Conservation (phyloP, 2,329 filamentous ascomycete species). For the Trichophyton equinum region DNA sequence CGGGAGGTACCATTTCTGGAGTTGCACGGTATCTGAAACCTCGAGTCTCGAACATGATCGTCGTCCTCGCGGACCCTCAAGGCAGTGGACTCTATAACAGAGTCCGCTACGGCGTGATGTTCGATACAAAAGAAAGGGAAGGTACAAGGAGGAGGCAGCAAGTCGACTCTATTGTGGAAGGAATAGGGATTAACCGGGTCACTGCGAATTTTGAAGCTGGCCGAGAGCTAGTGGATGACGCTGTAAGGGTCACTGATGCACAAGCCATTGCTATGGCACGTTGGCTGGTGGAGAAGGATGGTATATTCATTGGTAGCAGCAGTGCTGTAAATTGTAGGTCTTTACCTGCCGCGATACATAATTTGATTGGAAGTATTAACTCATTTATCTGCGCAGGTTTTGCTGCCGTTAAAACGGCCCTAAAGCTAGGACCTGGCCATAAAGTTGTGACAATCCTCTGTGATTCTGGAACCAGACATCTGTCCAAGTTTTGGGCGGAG, state of each 20-base stretch:
- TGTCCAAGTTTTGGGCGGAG: conserved; percentile 41
- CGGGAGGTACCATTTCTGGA: conserved; percentile 83
- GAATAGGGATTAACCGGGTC: conserved; percentile 88
- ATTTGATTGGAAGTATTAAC: conserved; percentile 2
- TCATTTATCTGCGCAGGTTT: conserved; percentile 27
- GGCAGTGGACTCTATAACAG: conserved; percentile 89
- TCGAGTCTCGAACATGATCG: conserved; percentile 46
- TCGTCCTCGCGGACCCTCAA: conserved; percentile 86
- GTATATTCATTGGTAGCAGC: conserved; percentile 86
- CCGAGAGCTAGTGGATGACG: conserved; percentile 75
- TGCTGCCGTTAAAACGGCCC: conserved; percentile 36
- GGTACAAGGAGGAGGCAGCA: conserved; percentile 80
- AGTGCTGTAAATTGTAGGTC: conserved; percentile 85
- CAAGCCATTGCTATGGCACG: conserved; percentile 91
- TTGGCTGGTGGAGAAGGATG: conserved; percentile 91
- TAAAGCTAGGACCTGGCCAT: conserved; percentile 37
- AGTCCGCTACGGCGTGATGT: conserved; percentile 90
- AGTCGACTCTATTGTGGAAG: conserved; percentile 92
- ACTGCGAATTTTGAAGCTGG: conserved; percentile 88
- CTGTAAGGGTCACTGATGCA: conserved; percentile 72
- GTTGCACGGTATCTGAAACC: conserved; percentile 75
- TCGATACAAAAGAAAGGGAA: conserved; percentile 75
- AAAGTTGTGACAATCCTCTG: conserved; percentile 38
- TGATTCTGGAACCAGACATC: conserved; percentile 39
- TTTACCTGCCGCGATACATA: neutral